These are phyloP conservation scores for Liriodendron chinense DNA, from an alignment of 164 flowering plant genomes.

Conservation along the genomic window DNA sequence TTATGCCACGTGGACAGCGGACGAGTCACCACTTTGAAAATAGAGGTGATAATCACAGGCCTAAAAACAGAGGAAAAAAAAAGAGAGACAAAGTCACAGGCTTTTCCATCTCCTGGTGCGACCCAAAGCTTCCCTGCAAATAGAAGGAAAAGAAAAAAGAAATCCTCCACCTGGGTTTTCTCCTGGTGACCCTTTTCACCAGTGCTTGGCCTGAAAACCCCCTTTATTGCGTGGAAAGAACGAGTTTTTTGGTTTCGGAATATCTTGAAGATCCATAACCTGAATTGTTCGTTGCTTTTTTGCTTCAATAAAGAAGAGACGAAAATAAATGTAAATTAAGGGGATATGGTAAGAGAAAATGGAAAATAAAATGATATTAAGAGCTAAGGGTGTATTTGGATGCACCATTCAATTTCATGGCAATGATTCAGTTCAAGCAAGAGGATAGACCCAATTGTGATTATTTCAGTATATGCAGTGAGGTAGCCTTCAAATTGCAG, in stretches of 20 bases:
- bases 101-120: background rate
- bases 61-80: background rate
- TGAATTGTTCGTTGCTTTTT: constrained; percentile 95
- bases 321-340: background rate
- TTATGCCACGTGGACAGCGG: background rate
- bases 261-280: constrained; percentile 88
- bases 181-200: constrained; percentile 28
- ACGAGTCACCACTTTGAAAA: background rate
- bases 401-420: no score
- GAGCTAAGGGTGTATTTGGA: background rate
- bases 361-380: no score
- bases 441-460: no score
- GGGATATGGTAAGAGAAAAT: background rate
- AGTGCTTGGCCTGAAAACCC: constrained; percentile 69
- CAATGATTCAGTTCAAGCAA: no score
- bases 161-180: background rate
- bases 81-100: background rate
- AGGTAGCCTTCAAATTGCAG: no score
- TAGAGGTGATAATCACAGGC: background rate
- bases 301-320: constrained; percentile 41
- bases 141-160: background rate
- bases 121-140: background rate
- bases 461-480: no score
- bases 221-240: constrained; percentile 79
- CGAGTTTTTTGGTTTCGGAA: constrained; percentile 83